Evolutionary conservation across 768 basidiomycete genomes (phyloP), one percentile per base, ranked within the genome.

Genomic region (Peribolospora baueri): DNA sequence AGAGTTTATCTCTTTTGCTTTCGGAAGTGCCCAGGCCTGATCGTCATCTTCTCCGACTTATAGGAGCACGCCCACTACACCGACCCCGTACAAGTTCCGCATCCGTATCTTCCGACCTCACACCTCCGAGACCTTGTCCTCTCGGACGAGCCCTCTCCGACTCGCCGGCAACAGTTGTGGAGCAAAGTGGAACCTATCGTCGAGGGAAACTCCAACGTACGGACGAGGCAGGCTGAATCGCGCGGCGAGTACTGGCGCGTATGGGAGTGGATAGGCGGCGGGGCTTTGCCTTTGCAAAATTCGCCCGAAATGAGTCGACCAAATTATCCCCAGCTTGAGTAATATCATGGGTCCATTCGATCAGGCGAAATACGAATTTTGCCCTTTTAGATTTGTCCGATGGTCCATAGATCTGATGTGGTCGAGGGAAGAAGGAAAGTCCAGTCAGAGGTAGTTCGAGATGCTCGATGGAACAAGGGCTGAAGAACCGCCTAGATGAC

Each of bases 141-240:
- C 41, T 80, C 82, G 62, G 77, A 82, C 57, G 80, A 86, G 61
- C 82, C 81, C 66, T 83, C 82, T 38, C 74, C 83, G 45, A 63
- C 74, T 36, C 71, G 69, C 41, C 73, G 84, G 56, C 73, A 73
- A 56, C 71, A 76, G 50, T 62, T 93, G 48, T 93, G 88, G 88
- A 73, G 77, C 56, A 73, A 75, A 60, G 87, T 93, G 51, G 84
- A 85, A 66, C 75, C 73, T 53, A 70, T 87, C 51, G 86, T 93
- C 3, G 87, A 90, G 68, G 76, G 79, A 54, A 93, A 93, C 69
- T 76, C 84, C 40, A 93, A 93, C 67, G 83, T 93, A 47, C 76
- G 84, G 58, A 79, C 77, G 40, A 82, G 81, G 65, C 70, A 85
- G 53, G 82, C 83, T 67, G 87, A 91, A 66, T 73, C 72, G 57